Base-by-base conservation (phyloP, 73 alveolate genomes). In the Symbiodinium natans region DNA sequence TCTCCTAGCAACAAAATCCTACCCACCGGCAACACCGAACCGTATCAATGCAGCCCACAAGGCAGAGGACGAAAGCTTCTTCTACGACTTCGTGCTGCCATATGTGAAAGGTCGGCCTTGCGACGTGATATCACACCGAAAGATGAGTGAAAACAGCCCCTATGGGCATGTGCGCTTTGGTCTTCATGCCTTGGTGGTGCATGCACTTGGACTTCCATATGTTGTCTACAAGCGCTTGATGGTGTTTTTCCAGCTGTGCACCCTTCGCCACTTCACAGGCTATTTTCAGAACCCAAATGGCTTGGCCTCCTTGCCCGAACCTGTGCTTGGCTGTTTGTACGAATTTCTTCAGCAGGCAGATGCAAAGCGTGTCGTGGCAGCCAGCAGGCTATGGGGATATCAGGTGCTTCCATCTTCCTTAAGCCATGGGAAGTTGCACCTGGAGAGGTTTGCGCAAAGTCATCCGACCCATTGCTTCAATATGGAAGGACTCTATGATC, bases 151-250 rank as follows among this genome's bases (percentile, higher is more conserved):
- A 43, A 43, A 9, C 48, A 34, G 48, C 27, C 48, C 93, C 9
- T 84, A 84, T 84, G 93, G 93, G 4, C 93, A 84, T 46, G 93
- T 84, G 19, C 93, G 93, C n/a, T 84, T 84, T 46, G 93, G 93
- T 4, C 48, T 84, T 1, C 93, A 84, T 43, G 93, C 93, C 33
- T 84, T 84, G 93, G 52, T 84, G 25, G 80, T 84, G 80, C 93
- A 84, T 43, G 93, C 80, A 9, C 93, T 84, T 6, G 52, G 46
- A 29, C 93, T 84, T 31, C 93, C 93, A 5, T 48, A 43, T 31
- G 92, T 25, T 19, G 93, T 84, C 34, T 84, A 42, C 93, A 43
- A 84, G 46, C 93, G 93, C 48, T 7, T 84, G 80, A 46, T 84
- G 25, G 80, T n/a, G 77, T 84, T 43, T 46, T 27, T n/a, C 48